Evolutionary conservation across 495 filamentous ascomycete genomes (phyloP).

Genomic region (Daldinia grandis): DNA sequence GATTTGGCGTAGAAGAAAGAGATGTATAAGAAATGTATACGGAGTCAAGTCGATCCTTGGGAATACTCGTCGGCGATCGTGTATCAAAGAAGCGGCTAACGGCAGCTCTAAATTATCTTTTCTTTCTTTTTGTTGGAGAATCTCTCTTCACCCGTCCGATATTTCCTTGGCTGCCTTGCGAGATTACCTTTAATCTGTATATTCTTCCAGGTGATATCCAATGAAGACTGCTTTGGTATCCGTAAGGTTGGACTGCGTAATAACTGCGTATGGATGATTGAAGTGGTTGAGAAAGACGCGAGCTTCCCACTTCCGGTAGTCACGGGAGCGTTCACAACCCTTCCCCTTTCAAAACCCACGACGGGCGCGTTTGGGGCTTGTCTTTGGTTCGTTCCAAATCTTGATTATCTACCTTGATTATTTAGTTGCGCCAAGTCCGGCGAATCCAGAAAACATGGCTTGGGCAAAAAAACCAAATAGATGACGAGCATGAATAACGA

Average conservation of each 20-base stretch:
- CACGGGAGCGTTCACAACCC: not conserved
- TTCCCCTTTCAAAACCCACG: conserved; percentile 20
- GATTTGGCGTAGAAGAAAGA: not conserved
- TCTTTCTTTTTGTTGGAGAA: conserved; percentile 10
- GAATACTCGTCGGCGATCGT: not conserved
- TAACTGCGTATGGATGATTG: conserved; percentile 2
- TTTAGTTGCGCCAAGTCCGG: conserved; percentile 22
- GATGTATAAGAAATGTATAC: too few relatives aligned
- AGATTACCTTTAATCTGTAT: conserved; percentile 4
- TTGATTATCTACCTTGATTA: conserved; percentile 5
- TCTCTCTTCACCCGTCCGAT: not conserved
- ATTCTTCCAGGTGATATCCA: not conserved
- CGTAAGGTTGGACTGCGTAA: not conserved
- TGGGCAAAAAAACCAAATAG: conserved; percentile 29
- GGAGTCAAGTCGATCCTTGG: conserved; percentile 1
- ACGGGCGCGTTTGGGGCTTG: conserved; percentile 10
- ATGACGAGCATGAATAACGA: conserved; percentile 11
- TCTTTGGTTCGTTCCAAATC: conserved; percentile 20
- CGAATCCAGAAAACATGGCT: conserved; percentile 22
- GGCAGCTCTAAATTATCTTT: conserved; percentile 9
- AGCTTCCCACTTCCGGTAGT: conserved; percentile 8
- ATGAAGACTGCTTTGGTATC: not conserved
- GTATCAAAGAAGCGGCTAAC: conserved; percentile 6
- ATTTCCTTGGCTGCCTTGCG: not conserved
- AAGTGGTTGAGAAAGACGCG: conserved; percentile 6